These are phyloP conservation scores for Mercurialis annua DNA, from an alignment of 345 rosid genomes.

Conservation along the genomic window DNA sequence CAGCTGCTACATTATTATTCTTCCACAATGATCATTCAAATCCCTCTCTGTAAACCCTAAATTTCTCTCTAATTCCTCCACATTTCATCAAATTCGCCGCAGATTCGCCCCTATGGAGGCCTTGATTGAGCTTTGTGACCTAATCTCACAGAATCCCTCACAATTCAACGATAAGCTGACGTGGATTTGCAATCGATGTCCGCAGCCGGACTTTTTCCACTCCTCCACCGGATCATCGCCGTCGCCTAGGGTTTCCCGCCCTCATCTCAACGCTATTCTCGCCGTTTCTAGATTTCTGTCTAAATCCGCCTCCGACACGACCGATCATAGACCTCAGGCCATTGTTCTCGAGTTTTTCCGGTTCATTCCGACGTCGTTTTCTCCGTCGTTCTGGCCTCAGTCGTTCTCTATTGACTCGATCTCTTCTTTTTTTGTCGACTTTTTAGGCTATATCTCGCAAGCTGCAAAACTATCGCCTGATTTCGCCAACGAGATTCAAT, in stretches of 20 bases:
- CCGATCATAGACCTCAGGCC: conserved; percentile 57
- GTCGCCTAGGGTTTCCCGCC: conserved; percentile 60
- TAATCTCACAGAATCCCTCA: conserved; percentile 63
- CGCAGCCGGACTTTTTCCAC: conserved; percentile 64
- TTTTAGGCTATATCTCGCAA: conserved; percentile 52
- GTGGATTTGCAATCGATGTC: conserved; percentile 92
- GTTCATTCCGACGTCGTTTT: conserved; percentile 66
- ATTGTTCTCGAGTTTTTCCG: conserved; percentile 62
- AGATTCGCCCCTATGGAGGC: conserved; percentile 58
- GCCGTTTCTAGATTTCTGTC: conserved; percentile 79
- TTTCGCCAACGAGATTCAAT: conserved; percentile 64
- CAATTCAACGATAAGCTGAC: conserved; percentile 77
- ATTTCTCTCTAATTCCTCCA: too few species aligned
- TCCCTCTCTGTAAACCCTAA: conserved; percentile 20
- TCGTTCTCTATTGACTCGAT: conserved; percentile 51
- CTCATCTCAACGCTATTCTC: conserved; percentile 87
- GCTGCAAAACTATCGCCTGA: conserved; percentile 53
- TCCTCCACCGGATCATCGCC: conserved; percentile 44
- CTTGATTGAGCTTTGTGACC: conserved; percentile 79
- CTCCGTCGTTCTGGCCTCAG: conserved; percentile 85
- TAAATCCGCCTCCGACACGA: conserved; percentile 33
- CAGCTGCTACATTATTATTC: conserved; percentile 1
- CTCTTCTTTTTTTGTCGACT: conserved; percentile 62
- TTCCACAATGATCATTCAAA: neutral
- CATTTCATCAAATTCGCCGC: neutral